These are phyloP conservation scores for Funneliformis caledonium DNA, from an alignment of 371 early-diverging fungal genomes.

Conservation along the genomic window DNA sequence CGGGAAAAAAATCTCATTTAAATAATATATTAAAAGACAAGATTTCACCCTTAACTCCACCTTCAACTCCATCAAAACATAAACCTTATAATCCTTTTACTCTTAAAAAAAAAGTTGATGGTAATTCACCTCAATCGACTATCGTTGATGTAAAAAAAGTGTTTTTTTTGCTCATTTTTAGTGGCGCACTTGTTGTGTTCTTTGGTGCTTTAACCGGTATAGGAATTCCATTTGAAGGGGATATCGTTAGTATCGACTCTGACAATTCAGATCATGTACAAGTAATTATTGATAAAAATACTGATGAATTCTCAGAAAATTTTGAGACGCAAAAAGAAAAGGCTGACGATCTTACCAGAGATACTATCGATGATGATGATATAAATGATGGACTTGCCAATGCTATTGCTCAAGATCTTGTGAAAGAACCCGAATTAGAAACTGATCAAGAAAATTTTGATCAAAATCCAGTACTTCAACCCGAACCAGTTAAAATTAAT, in stretches of 20 bases:
- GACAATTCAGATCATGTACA: neutral
- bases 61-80: constrained; percentile 27
- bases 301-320: neutral
- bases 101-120: neutral
- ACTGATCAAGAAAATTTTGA: neutral
- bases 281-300: neutral
- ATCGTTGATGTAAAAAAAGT: neutral
- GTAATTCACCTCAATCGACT: neutral
- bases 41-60: neutral
- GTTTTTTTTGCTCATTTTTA: constrained; percentile 4
- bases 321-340: too few relatives aligned
- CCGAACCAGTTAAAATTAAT: neutral
- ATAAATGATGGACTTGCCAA: neutral
- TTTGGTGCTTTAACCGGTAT: constrained; percentile 7
- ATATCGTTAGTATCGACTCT: neutral
- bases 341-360: too few relatives aligned
- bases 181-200: constrained; percentile 13
- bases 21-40: constrained; percentile 1
- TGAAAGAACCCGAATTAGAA: neutral
- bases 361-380: too few relatives aligned
- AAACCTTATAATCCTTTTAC: neutral
- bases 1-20: constrained; percentile 6
- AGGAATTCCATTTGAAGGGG: constrained; percentile 5
- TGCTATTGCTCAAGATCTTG: neutral
- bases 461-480: neutral